Base-by-base conservation (phyloP, 345 rosid species). In the Aquilaria yunnanensis region DNA sequence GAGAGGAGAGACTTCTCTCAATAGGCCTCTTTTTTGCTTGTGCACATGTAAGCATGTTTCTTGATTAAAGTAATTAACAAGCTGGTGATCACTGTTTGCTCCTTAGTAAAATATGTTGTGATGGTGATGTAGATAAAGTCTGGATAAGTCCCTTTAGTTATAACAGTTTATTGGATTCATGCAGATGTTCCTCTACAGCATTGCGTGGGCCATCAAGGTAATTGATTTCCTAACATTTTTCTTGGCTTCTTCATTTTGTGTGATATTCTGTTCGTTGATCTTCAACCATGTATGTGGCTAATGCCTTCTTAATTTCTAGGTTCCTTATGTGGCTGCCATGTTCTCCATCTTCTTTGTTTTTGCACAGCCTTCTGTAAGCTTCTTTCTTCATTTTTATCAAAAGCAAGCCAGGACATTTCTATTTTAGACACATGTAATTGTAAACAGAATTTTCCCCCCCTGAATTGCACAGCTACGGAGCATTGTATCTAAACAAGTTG, bases 201-300 rank as follows among this genome's bases (percentile, higher is more conserved):
- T 89, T 49, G 93, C 98, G 3, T 92, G 98, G 98, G 73, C 94
- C 51, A 54, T 69, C 32, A 89, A 93, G 98, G 98, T 89, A 87
- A 23, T 61, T 56, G 16, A 37, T 23, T 32, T 58, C 16, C 23
- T 5, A 50, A 37, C 32, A 6, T 53, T 70, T 48, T n/a, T 51
- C 50, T 29, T 43, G 51, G 41, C 32, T 12, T 60, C 52, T 43
- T 31, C 1, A 54, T 49, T 54, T 10, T 14, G 23, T 47, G 33
- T 45, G 12, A 4, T 56, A 56, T 14, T 30, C 29, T 50, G 9
- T 0, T 47, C 6, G 32, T 51, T 66, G 23, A 29, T 30, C 29
- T 29, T 29, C 12, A 59, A 61, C 51, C 47, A 32, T 31, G 47
- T 46, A 48, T 48, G 16, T 60, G 62, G 68, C 71, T 70, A 65